These are phyloP conservation scores for Marasmius tenuissimus DNA, from an alignment of 1,284 basidiomycete genomes.

Conservation along the genomic window DNA sequence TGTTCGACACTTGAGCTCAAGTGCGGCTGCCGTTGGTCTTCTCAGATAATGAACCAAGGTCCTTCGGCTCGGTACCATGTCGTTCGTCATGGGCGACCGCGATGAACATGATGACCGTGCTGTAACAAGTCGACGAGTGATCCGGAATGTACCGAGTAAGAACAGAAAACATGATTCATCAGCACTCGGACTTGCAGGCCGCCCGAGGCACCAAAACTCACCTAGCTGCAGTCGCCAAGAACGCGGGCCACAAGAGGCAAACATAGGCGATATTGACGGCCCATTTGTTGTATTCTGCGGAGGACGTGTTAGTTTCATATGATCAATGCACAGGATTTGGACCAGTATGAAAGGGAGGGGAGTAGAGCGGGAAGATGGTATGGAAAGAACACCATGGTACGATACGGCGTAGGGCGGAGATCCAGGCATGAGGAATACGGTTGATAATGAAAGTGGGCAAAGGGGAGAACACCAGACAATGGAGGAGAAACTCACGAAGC, in stretches of 20 bases:
- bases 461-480: no score
- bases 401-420: no score
- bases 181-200: not conserved
- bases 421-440: no score
- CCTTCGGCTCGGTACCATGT: conserved; percentile 11
- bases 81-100: conserved; percentile 15
- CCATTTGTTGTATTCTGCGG: conserved; percentile 26
- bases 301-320: not conserved
- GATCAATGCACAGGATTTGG: not conserved
- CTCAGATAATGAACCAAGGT: no score
- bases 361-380: no score
- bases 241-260: conserved; percentile 29
- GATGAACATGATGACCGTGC: conserved; percentile 16
- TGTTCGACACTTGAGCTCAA: no score
- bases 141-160: not conserved
- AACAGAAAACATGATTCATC: not conserved
- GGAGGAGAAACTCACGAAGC: conserved; percentile 19
- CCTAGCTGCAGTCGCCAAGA: conserved; percentile 23
- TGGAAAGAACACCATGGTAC: no score
- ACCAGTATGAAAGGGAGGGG: no score
- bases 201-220: conserved; percentile 5
- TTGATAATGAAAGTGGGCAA: no score
- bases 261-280: conserved; percentile 30
- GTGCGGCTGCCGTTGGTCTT: no score
- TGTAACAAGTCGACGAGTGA: not conserved